Evolutionary conservation across 2,329 filamentous ascomycete species (phyloP).

Genomic region (Neocatenulostroma microsporum): DNA sequence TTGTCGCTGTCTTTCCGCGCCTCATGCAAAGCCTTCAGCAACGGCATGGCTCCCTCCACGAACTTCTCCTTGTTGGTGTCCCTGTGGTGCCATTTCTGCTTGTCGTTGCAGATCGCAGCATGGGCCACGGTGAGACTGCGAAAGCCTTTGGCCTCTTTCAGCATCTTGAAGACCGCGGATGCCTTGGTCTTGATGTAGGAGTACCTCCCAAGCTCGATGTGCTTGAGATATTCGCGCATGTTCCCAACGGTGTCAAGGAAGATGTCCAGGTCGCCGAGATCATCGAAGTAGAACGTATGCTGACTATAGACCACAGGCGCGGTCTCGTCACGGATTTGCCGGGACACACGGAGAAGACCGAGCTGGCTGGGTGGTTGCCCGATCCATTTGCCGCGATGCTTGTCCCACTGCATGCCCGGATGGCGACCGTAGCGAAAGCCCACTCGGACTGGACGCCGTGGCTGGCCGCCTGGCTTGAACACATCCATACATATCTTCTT

Average conservation of each 20-base stretch:
- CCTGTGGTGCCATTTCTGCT: neutral
- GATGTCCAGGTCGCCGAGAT: neutral
- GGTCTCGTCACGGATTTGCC: slow-evolving; percentile 13
- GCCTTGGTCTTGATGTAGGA: neutral
- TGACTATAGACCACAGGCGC: slow-evolving; percentile 8
- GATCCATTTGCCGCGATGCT: slow-evolving; percentile 5
- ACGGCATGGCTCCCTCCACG: neutral
- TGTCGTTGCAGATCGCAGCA: neutral
- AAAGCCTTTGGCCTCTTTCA: neutral
- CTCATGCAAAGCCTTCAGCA: neutral
- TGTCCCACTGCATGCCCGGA: slow-evolving; percentile 4
- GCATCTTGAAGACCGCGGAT: neutral
- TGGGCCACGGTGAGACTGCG: neutral
- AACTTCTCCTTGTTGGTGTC: neutral
- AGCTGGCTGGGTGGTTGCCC: slow-evolving; percentile 5
- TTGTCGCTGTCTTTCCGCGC: neutral
- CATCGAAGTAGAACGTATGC: slow-evolving; percentile 5
- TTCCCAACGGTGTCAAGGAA: slow-evolving; percentile 5
- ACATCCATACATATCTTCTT: slow-evolving; percentile 3
- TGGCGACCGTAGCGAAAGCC: neutral
- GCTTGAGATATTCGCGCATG: slow-evolving; percentile 8
- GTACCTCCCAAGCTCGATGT: neutral
- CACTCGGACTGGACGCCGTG: slow-evolving; percentile 4
- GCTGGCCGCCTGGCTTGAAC: slow-evolving; percentile 2
- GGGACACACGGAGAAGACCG: slow-evolving; percentile 10